A percentile compares a stretch with the other conserved stretches of the same genome.
Conservation (phyloP, 257 asterid genomes). For the Solanum chiquidenum region DNA sequence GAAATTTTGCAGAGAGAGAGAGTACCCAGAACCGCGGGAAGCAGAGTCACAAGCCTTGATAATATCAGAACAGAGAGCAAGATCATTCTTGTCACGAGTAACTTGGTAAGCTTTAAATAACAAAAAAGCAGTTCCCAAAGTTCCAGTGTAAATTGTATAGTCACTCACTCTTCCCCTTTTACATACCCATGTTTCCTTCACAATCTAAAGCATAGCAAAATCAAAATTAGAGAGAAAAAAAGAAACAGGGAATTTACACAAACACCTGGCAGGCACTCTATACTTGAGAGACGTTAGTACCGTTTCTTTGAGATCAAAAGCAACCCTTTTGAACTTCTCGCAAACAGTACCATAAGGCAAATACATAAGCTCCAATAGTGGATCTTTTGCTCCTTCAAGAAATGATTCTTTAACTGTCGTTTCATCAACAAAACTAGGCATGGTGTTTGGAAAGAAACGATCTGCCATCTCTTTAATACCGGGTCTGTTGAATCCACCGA, state of each 20-base stretch:
- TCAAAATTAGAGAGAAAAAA: not conserved
- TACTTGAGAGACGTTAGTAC: constrained; percentile 10
- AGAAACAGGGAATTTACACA: not conserved
- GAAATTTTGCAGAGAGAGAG: not conserved
- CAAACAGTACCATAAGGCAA: constrained; percentile 41
- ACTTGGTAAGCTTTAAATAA: constrained; percentile 66
- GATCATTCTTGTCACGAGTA: constrained; percentile 41
- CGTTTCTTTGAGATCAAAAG: constrained; percentile 44
- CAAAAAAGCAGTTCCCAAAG: constrained; percentile 75
- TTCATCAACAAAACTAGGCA: constrained; percentile 49
- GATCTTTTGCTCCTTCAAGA: constrained; percentile 14
- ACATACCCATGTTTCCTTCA: constrained; percentile 60
- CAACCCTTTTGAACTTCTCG: constrained; percentile 33
- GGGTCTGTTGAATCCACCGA: constrained; percentile 23
- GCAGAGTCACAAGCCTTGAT: constrained; percentile 55
- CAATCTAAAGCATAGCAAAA: constrained; percentile 34
- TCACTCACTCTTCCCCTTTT: constrained; percentile 49
- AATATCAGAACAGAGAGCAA: constrained; percentile 45
- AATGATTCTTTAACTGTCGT: constrained; percentile 10
- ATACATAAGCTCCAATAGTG: constrained; percentile 45
- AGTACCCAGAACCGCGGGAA: constrained; percentile 50
- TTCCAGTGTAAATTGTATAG: constrained; percentile 60
- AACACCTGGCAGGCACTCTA: not conserved
- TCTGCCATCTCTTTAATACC: constrained; percentile 35
- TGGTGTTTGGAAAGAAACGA: constrained; percentile 61